Percentiles rank a stretch among this genome's conserved stretches.
These are phyloP conservation scores for Macroventuria anomochaeta DNA, from an alignment of 2,329 filamentous ascomycete species.

Conservation along the genomic window DNA sequence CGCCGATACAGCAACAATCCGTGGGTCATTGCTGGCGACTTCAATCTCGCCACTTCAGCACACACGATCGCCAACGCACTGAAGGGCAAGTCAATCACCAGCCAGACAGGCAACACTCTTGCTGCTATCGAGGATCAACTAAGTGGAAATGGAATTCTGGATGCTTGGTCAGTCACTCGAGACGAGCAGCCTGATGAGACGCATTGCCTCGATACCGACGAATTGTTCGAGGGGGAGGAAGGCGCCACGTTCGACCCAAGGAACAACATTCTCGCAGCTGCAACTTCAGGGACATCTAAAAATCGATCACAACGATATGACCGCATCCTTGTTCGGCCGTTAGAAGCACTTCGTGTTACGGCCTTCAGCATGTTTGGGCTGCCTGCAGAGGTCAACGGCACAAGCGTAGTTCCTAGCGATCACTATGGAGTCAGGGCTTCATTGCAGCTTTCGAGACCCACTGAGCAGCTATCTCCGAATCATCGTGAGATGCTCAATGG, in stretches of 20 bases:
- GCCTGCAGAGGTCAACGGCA: slow-evolving; percentile 33
- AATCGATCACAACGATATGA: slow-evolving; percentile 70
- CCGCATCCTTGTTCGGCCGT: slow-evolving; percentile 62
- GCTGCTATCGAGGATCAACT: slow-evolving; percentile 57
- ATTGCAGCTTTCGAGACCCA: slow-evolving; percentile 39
- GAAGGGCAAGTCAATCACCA: slow-evolving; percentile 61
- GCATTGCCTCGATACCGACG: slow-evolving; percentile 32
- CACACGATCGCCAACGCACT: slow-evolving; percentile 62
- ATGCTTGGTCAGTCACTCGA: slow-evolving; percentile 60
- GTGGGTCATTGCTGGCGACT: slow-evolving; percentile 68
- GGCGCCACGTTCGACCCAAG: slow-evolving; percentile 70
- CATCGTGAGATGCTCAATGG: slow-evolving; percentile 8
- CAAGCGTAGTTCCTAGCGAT: slow-evolving; percentile 44
- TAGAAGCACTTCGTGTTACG: slow-evolving; percentile 49
- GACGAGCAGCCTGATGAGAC: slow-evolving; percentile 53
- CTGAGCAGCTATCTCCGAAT: not conserved
- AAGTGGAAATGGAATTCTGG: slow-evolving; percentile 56
- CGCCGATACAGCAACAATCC: slow-evolving; percentile 53
- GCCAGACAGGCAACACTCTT: slow-evolving; percentile 55
- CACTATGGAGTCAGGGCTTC: slow-evolving; percentile 62
- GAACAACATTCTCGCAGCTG: slow-evolving; percentile 62
- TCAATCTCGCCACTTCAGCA: slow-evolving; percentile 68
- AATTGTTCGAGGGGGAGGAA: slow-evolving; percentile 64
- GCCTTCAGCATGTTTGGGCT: slow-evolving; percentile 67
- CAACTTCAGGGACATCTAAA: slow-evolving; percentile 62